phyloP scores from a whole-genome alignment of 768 basidiomycete species.

The Butyriboletus loyo region DNA sequence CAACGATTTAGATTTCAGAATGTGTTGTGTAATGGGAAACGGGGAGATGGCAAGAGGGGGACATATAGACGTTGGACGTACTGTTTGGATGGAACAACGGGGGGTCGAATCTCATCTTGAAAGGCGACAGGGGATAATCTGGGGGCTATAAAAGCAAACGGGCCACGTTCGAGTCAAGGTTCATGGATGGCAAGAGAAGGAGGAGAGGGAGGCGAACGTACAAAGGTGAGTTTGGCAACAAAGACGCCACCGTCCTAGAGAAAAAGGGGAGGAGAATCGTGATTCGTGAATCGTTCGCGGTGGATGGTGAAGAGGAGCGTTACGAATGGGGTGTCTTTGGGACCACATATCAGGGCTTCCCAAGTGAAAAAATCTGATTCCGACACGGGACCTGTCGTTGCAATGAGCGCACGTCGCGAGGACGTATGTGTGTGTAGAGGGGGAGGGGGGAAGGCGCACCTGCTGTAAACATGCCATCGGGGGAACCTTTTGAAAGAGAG shows the following conservation, averaged over 20 bases:
- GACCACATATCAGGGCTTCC: constrained; percentile 93
- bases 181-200: too few species aligned
- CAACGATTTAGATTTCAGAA: too few species aligned
- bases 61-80: too few species aligned
- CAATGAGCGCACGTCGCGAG: too few species aligned
- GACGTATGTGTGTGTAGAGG: too few species aligned
- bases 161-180: too few species aligned
- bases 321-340: constrained; percentile 93
- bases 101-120: constrained; percentile 99
- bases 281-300: too few species aligned
- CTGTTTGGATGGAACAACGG: constrained; percentile 97
- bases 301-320: constrained; percentile 9
- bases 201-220: constrained; percentile 36
- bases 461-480: constrained; percentile 96
- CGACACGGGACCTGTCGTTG: constrained; percentile 70
- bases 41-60: too few species aligned
- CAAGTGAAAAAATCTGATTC: constrained; percentile 95
- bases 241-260: constrained; percentile 91
- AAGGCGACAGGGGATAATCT: constrained; percentile 96
- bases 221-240: constrained; percentile 88
- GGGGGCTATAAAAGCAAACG: constrained; percentile 13
- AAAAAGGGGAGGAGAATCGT: not conserved
- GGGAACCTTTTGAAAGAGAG: constrained; percentile 60
- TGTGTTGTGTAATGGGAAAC: too few species aligned
- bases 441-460: constrained; percentile 39